A percentile compares a stretch with the other conserved stretches of the same genome.
phyloP scores from a whole-genome alignment of 2,329 filamentous ascomycete species.

The Diaporthe destruens region DNA sequence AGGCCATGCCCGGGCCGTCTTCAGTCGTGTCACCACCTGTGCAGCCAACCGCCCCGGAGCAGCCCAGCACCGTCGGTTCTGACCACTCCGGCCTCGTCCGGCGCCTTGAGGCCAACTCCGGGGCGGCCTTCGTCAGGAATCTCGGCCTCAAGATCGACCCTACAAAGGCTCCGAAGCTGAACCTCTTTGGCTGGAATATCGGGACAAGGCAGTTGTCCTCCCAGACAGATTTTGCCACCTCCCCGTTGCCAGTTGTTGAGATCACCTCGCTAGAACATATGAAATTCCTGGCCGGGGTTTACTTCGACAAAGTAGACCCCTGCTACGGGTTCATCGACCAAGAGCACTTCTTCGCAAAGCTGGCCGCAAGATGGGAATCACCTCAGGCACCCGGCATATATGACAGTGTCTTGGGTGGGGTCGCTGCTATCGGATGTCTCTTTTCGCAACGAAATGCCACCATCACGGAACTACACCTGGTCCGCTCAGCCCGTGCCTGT shows the following conservation, averaged over 20 bases:
- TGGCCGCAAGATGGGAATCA: conserved; percentile 52
- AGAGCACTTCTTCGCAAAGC: conserved; percentile 48
- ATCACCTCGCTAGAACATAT: conserved; percentile 63
- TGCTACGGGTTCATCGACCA: conserved; percentile 64
- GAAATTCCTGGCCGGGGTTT: conserved; percentile 58
- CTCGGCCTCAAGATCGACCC: conserved; percentile 66
- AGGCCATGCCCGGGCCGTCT: conserved; percentile 30
- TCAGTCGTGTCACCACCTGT: neutral
- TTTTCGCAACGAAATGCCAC: conserved; percentile 61
- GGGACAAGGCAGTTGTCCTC: conserved; percentile 48
- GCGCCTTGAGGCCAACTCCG: conserved; percentile 68
- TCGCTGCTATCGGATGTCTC: conserved; percentile 66
- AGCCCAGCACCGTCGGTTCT: conserved; percentile 35
- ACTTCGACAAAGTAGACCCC: conserved; percentile 66
- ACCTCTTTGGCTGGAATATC: conserved; percentile 69
- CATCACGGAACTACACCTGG: conserved; percentile 58
- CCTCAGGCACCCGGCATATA: conserved; percentile 49
- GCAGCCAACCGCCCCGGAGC: neutral
- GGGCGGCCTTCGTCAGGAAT: conserved; percentile 66
- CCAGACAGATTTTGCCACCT: conserved; percentile 44
- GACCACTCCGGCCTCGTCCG: conserved; percentile 49
- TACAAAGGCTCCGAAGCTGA: conserved; percentile 63
- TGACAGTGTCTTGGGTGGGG: conserved; percentile 64
- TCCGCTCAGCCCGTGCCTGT: conserved; percentile 57
- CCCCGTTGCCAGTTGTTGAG: conserved; percentile 55